These are phyloP conservation scores for Cercospora brassicicola DNA, from an alignment of 2,329 filamentous ascomycete species.

Conservation along the genomic window DNA sequence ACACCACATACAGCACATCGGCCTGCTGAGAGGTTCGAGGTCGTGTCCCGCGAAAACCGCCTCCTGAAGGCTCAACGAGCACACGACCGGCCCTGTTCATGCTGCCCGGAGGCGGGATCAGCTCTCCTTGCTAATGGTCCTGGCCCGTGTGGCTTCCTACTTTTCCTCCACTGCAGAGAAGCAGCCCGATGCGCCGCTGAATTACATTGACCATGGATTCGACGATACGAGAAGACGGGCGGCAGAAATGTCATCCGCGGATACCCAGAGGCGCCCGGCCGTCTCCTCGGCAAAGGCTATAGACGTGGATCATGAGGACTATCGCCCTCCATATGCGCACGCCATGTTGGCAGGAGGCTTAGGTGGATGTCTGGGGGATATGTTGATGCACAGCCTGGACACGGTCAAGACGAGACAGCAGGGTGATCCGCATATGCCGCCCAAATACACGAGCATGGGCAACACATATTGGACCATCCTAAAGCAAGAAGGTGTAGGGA, in stretches of 20 bases:
- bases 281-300: conserved; percentile 22
- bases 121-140: conserved; percentile 46
- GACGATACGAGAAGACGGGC: conserved; percentile 34
- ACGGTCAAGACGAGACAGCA: conserved; percentile 98
- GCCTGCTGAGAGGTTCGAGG: neutral
- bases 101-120: neutral
- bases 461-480: conserved; percentile 91
- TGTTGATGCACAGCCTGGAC: conserved; percentile 98
- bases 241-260: conserved; percentile 39
- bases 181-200: conserved; percentile 29
- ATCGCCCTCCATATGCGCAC: conserved; percentile 52
- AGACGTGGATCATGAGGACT: conserved; percentile 43
- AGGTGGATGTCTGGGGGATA: conserved; percentile 89
- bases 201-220: conserved; percentile 42
- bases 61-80: neutral
- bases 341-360: conserved; percentile 92
- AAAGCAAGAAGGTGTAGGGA: conserved; percentile 81
- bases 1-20: neutral
- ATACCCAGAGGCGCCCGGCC: conserved; percentile 24
- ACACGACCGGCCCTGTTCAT: conserved; percentile 3
- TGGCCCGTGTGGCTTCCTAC: conserved; percentile 52
- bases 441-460: conserved; percentile 87
- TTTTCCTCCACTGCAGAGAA: conserved; percentile 36
- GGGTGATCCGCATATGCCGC: conserved; percentile 87
- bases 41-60: neutral